A percentile compares a stretch with the other conserved stretches of the same genome.
Evolutionary conservation across 306 rosid species (phyloP).

Genomic region (Fragaria nilgerrensis): DNA sequence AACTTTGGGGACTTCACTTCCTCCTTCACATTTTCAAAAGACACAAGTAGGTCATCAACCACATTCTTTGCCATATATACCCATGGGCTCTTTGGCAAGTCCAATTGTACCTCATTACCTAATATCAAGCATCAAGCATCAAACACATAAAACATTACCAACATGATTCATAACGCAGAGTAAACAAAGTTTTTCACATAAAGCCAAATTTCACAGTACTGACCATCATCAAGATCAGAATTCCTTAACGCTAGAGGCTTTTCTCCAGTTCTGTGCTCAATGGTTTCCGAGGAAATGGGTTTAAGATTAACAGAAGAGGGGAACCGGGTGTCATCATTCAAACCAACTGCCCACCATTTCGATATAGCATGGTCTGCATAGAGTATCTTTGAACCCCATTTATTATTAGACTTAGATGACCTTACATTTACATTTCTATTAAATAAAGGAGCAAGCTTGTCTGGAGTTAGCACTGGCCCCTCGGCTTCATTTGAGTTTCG

Average conservation of each 20-base stretch:
- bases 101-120: conserved; percentile 9
- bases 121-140: conserved; percentile 6
- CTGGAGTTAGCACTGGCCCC: conserved; percentile 29
- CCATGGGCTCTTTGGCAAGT: conserved; percentile 25
- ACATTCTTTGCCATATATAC: conserved; percentile 28
- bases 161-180: neutral
- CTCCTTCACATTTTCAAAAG: conserved; percentile 25
- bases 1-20: conserved; percentile 15
- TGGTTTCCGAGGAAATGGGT: conserved; percentile 16
- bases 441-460: conserved; percentile 33
- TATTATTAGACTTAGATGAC: conserved; percentile 3
- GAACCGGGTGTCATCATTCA: conserved; percentile 17
- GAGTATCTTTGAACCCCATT: neutral
- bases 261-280: conserved; percentile 17
- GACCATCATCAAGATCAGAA: conserved; percentile 21
- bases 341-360: conserved; percentile 39
- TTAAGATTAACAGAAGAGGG: conserved; percentile 32
- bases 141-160: neutral
- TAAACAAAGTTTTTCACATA: neutral
- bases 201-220: neutral
- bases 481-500: conserved; percentile 31
- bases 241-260: conserved; percentile 30
- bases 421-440: conserved; percentile 1
- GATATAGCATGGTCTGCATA: conserved; percentile 19
- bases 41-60: conserved; percentile 28